phyloP scores from a whole-genome alignment of 2,329 filamentous ascomycete species.

The Curvularia sp. region DNA sequence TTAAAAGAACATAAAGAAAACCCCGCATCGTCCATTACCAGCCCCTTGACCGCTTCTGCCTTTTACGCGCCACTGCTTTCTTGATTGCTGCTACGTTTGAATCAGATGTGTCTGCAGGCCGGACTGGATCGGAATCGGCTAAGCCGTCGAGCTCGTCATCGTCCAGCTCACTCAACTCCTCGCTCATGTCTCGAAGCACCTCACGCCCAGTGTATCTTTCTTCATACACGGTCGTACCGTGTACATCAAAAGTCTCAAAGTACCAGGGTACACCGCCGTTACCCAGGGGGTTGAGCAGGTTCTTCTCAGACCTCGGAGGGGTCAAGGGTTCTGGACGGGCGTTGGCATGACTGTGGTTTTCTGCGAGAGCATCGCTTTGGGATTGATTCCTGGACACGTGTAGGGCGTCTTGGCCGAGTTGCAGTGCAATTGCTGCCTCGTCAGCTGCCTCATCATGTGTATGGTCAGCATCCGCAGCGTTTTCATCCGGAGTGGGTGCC shows the following conservation, averaged over 20 bases:
- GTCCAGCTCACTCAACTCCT: conserved; percentile 89
- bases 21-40: conserved; percentile 22
- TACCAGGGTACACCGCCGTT: conserved; percentile 87
- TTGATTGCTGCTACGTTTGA: conserved; percentile 35
- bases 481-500: conserved; percentile 48
- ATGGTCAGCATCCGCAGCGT: conserved; percentile 37
- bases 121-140: conserved; percentile 43
- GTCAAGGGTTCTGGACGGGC: conserved; percentile 62
- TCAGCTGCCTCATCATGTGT: conserved; percentile 44
- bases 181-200: conserved; percentile 75
- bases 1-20: not conserved
- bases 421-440: conserved; percentile 47
- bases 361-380: conserved; percentile 29
- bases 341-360: conserved; percentile 26
- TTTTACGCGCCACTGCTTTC: conserved; percentile 39
- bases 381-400: conserved; percentile 26
- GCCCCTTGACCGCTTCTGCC: conserved; percentile 39
- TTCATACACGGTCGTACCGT: conserved; percentile 77
- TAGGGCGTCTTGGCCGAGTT: conserved; percentile 41
- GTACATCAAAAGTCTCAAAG: conserved; percentile 77
- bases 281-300: conserved; percentile 55
- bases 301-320: conserved; percentile 65
- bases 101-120: conserved; percentile 36
- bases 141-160: conserved; percentile 82
- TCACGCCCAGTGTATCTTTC: conserved; percentile 78